phyloP scores from a whole-genome alignment of 2,329 filamentous ascomycete species.

The Aspergillus awamori region DNA sequence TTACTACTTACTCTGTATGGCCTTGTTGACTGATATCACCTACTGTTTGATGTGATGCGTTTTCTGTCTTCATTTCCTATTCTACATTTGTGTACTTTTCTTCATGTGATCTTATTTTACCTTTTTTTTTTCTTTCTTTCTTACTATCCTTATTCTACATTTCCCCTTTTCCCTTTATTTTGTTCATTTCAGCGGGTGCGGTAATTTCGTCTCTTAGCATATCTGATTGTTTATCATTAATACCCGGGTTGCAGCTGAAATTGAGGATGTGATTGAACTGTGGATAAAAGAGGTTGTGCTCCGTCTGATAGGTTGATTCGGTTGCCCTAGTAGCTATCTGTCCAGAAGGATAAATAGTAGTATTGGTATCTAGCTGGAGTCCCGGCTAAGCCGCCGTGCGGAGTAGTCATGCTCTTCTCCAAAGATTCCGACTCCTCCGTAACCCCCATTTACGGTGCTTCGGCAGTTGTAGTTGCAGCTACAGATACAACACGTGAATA shows the following conservation, averaged over 20 bases:
- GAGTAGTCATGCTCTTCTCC: too few relatives aligned
- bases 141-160: slow-evolving; percentile 14
- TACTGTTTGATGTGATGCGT: background rate
- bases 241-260: background rate
- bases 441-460: background rate
- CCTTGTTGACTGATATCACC: too few relatives aligned
- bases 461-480: background rate
- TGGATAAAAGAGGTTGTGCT: background rate
- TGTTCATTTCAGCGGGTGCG: too few relatives aligned
- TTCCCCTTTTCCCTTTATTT: too few relatives aligned
- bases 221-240: background rate
- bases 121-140: slow-evolving; percentile 2
- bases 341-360: too few relatives aligned
- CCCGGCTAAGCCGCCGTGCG: too few relatives aligned
- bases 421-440: too few relatives aligned
- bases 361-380: too few relatives aligned
- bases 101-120: slow-evolving; percentile 10
- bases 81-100: background rate
- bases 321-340: background rate
- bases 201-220: slow-evolving; percentile 4
- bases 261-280: background rate
- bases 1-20: too few relatives aligned
- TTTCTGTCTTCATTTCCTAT: background rate
- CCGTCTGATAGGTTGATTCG: background rate
- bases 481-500: background rate